Evolutionary conservation across 352 stramenopile species (phyloP).

Genomic region (Discostella stelligera): DNA sequence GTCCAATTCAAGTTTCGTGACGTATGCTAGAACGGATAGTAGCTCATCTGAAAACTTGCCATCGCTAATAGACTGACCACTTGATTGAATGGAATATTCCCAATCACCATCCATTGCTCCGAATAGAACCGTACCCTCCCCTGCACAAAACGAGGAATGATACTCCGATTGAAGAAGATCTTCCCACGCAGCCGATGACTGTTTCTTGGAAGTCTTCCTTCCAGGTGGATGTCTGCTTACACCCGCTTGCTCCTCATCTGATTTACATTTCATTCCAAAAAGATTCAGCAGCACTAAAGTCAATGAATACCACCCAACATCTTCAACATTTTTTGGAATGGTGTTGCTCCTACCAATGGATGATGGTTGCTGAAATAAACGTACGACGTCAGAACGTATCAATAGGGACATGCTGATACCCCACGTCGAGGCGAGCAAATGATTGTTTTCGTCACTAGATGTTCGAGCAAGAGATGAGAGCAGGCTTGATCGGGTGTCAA

Average conservation of each 20-base stretch:
- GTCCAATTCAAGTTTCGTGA: not conserved
- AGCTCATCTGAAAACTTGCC: not conserved
- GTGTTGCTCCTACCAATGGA: slow-evolving; percentile 12
- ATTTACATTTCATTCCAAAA: slow-evolving; percentile 11
- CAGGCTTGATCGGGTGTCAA: not conserved
- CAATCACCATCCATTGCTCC: not conserved
- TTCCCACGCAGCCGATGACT: slow-evolving; percentile 34
- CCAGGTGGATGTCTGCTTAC: not conserved
- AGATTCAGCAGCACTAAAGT: slow-evolving; percentile 33
- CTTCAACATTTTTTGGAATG: slow-evolving; percentile 22
- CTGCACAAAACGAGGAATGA: slow-evolving; percentile 37
- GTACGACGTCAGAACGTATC: slow-evolving; percentile 38
- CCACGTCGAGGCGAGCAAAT: not conserved
- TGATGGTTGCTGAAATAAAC: slow-evolving; percentile 25
- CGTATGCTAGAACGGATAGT: slow-evolving; percentile 13
- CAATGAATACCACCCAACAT: slow-evolving; percentile 43
- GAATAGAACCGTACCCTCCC: slow-evolving; percentile 48
- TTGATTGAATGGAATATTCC: not conserved
- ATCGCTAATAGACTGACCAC: not conserved
- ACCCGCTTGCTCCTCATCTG: not conserved
- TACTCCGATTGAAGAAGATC: slow-evolving; percentile 47
- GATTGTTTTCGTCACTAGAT: not conserved
- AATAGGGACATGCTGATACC: slow-evolving; percentile 21
- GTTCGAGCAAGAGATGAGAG: not conserved
- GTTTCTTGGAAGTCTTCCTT: slow-evolving; percentile 7